Percentiles rank a stretch among this genome's conserved stretches.
These are phyloP conservation scores for Brettanomyces nanus DNA, from an alignment of 805 yeast genomes.

Conservation along the genomic window DNA sequence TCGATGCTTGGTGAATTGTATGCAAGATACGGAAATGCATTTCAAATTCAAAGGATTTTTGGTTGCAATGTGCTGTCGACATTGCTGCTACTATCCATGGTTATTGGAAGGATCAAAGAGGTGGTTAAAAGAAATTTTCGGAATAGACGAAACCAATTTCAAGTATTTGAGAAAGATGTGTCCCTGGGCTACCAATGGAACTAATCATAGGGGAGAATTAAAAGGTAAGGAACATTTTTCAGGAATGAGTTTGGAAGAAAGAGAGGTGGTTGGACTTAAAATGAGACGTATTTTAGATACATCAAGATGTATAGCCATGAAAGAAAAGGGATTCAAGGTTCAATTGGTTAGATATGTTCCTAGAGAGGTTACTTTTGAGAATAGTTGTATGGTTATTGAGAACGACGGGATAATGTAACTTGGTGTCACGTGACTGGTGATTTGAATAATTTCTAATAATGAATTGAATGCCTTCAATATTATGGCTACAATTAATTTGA, in stretches of 20 bases:
- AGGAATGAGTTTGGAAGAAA: conserved; percentile 35
- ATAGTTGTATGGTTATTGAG: conserved; percentile 29
- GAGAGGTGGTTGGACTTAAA: conserved; percentile 53
- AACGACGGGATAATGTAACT: no score
- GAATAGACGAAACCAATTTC: conserved; percentile 25
- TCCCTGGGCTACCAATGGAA: conserved; percentile 87
- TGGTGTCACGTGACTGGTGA: neutral
- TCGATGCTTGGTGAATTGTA: conserved; percentile 40
- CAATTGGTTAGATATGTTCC: conserved; percentile 53
- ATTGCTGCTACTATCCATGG: conserved; percentile 59
- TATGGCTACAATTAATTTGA: neutral
- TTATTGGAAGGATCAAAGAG: conserved; percentile 40
- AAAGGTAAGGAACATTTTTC: conserved; percentile 34
- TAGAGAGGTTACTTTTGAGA: conserved; percentile 57
- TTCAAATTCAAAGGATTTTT: conserved; percentile 42
- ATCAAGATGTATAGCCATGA: conserved; percentile 49
- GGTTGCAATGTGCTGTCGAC: conserved; percentile 93
- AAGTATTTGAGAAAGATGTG: conserved; percentile 49
- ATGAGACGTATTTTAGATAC: conserved; percentile 74
- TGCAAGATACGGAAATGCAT: conserved; percentile 6
- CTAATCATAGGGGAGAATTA: conserved; percentile 20
- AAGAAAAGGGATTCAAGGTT: conserved; percentile 31
- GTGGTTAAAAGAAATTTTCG: conserved; percentile 28
- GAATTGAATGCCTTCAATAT: no score
- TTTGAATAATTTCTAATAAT: neutral